Percentiles rank a stretch among this genome's conserved stretches.
phyloP scores from a whole-genome alignment of 2,329 filamentous ascomycete species.

The Apiospora hydei region DNA sequence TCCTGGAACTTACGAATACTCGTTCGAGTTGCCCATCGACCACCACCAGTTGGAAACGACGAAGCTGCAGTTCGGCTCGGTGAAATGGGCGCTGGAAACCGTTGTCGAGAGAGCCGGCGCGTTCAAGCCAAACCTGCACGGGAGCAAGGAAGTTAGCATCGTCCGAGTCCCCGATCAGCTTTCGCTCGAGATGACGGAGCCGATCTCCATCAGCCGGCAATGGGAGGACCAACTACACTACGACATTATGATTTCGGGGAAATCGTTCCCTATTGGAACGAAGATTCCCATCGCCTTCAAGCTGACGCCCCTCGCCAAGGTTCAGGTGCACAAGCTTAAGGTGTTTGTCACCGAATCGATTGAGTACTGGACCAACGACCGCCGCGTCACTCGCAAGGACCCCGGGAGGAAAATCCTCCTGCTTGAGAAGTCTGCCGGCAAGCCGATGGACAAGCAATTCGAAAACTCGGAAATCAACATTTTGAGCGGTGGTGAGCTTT shows the following conservation, averaged over 20 bases:
- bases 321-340: conserved; percentile 91
- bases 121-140: conserved; percentile 87
- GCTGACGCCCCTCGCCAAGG: conserved; percentile 89
- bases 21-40: conserved; percentile 89
- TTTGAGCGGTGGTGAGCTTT: conserved; percentile 80
- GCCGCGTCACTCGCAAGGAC: conserved; percentile 84
- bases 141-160: conserved; percentile 80
- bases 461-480: conserved; percentile 79
- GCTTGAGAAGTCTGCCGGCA: conserved; percentile 87
- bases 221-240: conserved; percentile 97
- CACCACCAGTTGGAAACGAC: conserved; percentile 90
- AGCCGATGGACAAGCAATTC: conserved; percentile 75
- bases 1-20: conserved; percentile 71
- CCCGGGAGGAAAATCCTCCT: conserved; percentile 84
- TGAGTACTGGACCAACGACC: conserved; percentile 89
- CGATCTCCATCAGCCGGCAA: conserved; percentile 89
- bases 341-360: conserved; percentile 90
- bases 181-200: conserved; percentile 89
- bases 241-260: conserved; percentile 94
- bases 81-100: conserved; percentile 88
- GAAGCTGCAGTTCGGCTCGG: conserved; percentile 83
- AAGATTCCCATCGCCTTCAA: conserved; percentile 95
- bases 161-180: conserved; percentile 87
- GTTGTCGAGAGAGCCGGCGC: conserved; percentile 86
- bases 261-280: conserved; percentile 88